Conservation (phyloP, 148 eudicot species). For the Chenopodium album region DNA sequence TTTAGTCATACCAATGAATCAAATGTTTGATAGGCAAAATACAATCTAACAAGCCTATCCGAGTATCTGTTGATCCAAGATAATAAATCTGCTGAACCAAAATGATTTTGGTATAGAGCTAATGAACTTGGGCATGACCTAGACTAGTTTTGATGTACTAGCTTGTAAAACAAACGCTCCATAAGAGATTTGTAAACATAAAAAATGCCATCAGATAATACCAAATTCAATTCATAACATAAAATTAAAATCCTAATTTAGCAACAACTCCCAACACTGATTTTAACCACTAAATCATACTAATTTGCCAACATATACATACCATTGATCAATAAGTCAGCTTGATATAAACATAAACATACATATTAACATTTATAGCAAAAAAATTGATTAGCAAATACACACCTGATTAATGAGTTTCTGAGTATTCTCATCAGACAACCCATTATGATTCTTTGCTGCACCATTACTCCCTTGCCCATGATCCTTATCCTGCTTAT, state of each 20-base stretch:
- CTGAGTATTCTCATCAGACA: slow-evolving; percentile 60
- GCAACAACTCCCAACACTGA: background rate
- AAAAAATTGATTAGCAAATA: background rate
- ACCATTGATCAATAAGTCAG: background rate
- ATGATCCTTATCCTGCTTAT: slow-evolving; percentile 24
- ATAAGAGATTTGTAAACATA: too few species aligned
- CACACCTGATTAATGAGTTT: slow-evolving; percentile 73
- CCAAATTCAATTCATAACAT: background rate
- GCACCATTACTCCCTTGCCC: slow-evolving; percentile 27
- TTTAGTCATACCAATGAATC: background rate
- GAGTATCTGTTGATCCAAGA: background rate
- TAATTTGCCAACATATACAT: background rate
- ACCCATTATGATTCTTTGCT: slow-evolving; percentile 32
- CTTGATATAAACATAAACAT: too few species aligned
- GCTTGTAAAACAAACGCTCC: too few species aligned
- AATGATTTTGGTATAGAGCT: background rate
- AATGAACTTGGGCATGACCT: too few species aligned
- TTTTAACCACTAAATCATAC: background rate
- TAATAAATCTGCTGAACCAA: background rate
- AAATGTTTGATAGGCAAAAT: background rate
- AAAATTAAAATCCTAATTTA: background rate
- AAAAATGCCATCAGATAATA: background rate
- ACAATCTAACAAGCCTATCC: background rate
- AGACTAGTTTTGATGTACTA: too few species aligned
- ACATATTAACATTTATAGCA: too few species aligned